Conservation (phyloP, 192 early-diverging fungal genomes). For the Entomortierella parvispora region DNA sequence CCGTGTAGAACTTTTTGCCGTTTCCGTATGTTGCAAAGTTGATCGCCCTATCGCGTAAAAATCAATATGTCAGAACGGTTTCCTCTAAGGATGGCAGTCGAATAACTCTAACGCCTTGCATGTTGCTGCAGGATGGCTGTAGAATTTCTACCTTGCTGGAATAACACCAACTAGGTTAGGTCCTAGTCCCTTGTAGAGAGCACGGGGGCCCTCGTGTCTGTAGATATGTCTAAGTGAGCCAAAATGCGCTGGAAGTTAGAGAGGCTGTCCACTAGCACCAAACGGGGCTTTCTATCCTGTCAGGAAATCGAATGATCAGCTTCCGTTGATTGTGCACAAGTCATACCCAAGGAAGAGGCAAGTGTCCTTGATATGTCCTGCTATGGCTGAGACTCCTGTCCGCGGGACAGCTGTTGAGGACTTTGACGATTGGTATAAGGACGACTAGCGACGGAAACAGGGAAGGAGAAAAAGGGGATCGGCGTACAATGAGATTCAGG, state of each 20-base stretch:
- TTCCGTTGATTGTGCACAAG: too few relatives aligned
- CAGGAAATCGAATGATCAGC: too few relatives aligned
- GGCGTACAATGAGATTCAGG: background rate
- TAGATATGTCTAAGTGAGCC: slow-evolving; percentile 63
- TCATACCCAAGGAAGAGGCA: slow-evolving; percentile 58
- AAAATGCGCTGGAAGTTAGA: background rate
- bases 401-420: slow-evolving; percentile 11
- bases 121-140: too few relatives aligned
- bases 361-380: slow-evolving; percentile 62
- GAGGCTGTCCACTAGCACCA: background rate
- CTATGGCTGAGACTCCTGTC: slow-evolving; percentile 37
- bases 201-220: slow-evolving; percentile 80
- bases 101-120: too few relatives aligned
- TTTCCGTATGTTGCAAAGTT: slow-evolving; percentile 95
- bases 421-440: slow-evolving; percentile 35
- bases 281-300: too few relatives aligned
- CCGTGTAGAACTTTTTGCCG: slow-evolving; percentile 82
- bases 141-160: slow-evolving; percentile 78
- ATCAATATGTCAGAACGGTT: background rate
- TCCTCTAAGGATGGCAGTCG: too few relatives aligned
- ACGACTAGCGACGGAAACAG: slow-evolving; percentile 16
- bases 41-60: slow-evolving; percentile 71
- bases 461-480: background rate
- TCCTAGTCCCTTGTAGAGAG: slow-evolving; percentile 94
- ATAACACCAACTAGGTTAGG: slow-evolving; percentile 94